These are phyloP conservation scores for Cryptosporidium sp. DNA, from an alignment of 169 alveolate genomes.

Conservation along the genomic window DNA sequence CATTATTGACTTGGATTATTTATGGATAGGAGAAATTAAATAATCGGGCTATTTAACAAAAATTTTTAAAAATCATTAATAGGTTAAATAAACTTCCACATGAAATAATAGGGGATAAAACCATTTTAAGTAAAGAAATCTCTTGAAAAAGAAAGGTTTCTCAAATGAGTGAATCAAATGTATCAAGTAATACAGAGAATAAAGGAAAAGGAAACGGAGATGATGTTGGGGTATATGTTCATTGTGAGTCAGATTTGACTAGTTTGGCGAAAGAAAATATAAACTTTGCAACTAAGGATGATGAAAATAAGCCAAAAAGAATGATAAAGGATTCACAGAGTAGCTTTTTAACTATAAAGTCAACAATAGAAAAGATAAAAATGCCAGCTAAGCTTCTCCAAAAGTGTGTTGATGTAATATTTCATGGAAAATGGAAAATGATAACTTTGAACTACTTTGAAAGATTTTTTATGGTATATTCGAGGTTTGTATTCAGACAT, in stretches of 20 bases:
- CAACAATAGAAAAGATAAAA: slow-evolving; percentile 29
- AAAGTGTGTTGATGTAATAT: slow-evolving; percentile 23
- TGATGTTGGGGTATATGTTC: slow-evolving; percentile 26
- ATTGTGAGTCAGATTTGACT: slow-evolving; percentile 50
- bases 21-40: not conserved
- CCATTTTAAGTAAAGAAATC: not conserved
- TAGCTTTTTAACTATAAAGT: not conserved
- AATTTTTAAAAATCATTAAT: not conserved
- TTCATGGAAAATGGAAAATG: slow-evolving; percentile 70
- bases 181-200: slow-evolving; percentile 13
- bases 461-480: slow-evolving; percentile 68
- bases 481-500: slow-evolving; percentile 67
- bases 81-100: slow-evolving; percentile 17
- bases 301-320: not conserved
- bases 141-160: not conserved
- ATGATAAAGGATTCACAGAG: not conserved
- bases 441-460: slow-evolving; percentile 58
- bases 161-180: slow-evolving; percentile 65
- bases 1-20: not conserved
- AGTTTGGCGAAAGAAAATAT: slow-evolving; percentile 14
- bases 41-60: not conserved
- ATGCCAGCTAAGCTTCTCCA: slow-evolving; percentile 30
- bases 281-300: not conserved
- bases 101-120: not conserved
- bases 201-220: not conserved